phyloP scores from a whole-genome alignment of 805 yeast genomes.

The Grigorovia humatica region DNA sequence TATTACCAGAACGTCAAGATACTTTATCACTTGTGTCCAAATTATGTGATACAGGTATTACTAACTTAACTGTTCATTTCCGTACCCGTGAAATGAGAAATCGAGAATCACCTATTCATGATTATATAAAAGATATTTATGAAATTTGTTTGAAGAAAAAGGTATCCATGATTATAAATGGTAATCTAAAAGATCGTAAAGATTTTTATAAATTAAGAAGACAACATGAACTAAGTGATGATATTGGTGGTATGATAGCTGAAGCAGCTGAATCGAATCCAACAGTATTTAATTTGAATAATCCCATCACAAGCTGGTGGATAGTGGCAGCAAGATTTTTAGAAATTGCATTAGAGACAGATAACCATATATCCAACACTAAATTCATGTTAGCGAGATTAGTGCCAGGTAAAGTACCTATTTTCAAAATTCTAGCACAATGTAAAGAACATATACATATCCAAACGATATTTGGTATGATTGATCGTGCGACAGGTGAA shows the following conservation, averaged over 20 bases:
- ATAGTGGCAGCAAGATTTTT: constrained; percentile 46
- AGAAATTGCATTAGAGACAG: constrained; percentile 41
- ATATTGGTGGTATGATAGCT: constrained; percentile 90
- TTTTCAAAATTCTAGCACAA: constrained; percentile 47
- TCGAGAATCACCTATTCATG: constrained; percentile 70
- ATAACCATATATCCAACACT: constrained; percentile 50
- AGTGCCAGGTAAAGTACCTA: constrained; percentile 62
- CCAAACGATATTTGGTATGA: constrained; percentile 13
- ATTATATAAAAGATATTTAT: constrained; percentile 52
- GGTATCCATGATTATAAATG: constrained; percentile 74
- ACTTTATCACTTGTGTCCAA: constrained; percentile 50
- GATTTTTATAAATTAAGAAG: constrained; percentile 47
- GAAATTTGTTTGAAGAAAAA: constrained; percentile 48
- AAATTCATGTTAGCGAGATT: constrained; percentile 73
- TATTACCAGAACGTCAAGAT: constrained; percentile 52
- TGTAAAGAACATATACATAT: constrained; percentile 48
- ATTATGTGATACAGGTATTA: constrained; percentile 66
- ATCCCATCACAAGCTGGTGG: constrained; percentile 41
- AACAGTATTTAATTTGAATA: constrained; percentile 44
- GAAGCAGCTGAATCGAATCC: constrained; percentile 84
- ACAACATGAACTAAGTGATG: constrained; percentile 37
- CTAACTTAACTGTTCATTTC: constrained; percentile 84
- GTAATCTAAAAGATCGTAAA: constrained; percentile 47
- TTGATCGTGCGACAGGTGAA: constrained; percentile 13
- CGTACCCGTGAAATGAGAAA: constrained; percentile 83